Percentiles rank a stretch among this genome's conserved stretches.
Conservation (phyloP, 1,284 basidiomycete genomes). For the Naganishia cerealis region DNA sequence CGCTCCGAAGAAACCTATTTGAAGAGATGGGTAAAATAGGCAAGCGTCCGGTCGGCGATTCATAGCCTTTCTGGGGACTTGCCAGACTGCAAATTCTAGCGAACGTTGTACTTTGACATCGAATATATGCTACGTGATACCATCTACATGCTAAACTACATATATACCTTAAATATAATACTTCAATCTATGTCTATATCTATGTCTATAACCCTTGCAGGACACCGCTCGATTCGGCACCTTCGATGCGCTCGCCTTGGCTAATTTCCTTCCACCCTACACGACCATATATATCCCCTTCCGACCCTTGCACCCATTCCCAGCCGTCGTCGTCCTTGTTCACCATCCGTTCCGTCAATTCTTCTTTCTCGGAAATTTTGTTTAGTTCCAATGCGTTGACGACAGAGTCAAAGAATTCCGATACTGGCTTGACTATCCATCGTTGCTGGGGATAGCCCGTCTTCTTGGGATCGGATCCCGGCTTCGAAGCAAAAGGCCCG, state of each 20-base stretch:
- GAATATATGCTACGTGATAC: background rate
- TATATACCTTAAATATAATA: background rate
- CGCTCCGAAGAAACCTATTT: slow-evolving; percentile 17
- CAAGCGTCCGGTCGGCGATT: slow-evolving; percentile 11
- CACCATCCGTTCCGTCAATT: slow-evolving; percentile 22
- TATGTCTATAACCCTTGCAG: slow-evolving; percentile 43
- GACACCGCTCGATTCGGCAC: slow-evolving; percentile 40
- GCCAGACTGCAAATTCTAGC: background rate
- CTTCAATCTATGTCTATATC: background rate
- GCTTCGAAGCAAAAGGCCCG: slow-evolving; percentile 41
- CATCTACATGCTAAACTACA: slow-evolving; percentile 7
- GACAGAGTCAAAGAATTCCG: slow-evolving; percentile 47
- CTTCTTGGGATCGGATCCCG: slow-evolving; percentile 14
- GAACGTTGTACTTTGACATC: background rate
- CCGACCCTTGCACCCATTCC: slow-evolving; percentile 40
- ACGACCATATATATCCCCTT: slow-evolving; percentile 38
- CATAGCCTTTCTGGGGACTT: background rate
- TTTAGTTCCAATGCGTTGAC: slow-evolving; percentile 30
- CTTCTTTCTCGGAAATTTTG: slow-evolving; percentile 6
- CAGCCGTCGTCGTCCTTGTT: slow-evolving; percentile 38
- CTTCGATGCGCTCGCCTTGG: slow-evolving; percentile 40
- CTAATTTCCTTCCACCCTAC: slow-evolving; percentile 48
- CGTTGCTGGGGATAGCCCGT: slow-evolving; percentile 40
- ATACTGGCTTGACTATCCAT: slow-evolving; percentile 50
- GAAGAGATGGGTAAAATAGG: slow-evolving; percentile 29